Evolutionary conservation across 1,284 basidiomycete species (phyloP).

Genomic region (Marasmius tenuissimus): DNA sequence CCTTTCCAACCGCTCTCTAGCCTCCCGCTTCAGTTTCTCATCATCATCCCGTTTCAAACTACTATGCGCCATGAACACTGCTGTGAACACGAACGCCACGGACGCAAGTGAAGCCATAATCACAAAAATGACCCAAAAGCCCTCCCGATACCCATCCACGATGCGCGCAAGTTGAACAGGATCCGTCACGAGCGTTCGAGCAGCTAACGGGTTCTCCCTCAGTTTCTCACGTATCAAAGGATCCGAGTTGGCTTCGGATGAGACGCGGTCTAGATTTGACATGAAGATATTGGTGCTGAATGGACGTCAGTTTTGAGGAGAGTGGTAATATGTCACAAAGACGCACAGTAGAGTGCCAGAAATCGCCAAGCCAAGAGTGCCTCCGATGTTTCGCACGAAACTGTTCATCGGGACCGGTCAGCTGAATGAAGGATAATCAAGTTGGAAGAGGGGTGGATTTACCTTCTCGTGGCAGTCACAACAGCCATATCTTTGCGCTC

Average conservation of each 20-base stretch:
- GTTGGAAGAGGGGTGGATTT: not conserved
- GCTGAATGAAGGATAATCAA: not conserved
- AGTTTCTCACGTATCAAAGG: not conserved
- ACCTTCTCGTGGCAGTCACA: slow-evolving; percentile 22
- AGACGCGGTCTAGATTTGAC: not conserved
- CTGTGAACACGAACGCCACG: slow-evolving; percentile 17
- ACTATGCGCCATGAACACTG: slow-evolving; percentile 18
- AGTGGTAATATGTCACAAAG: not conserved
- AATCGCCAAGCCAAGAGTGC: slow-evolving; percentile 22
- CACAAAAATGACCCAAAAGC: slow-evolving; percentile 21
- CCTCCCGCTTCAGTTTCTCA: slow-evolving; percentile 16
- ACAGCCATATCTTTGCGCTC: slow-evolving; percentile 23
- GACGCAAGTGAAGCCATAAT: slow-evolving; percentile 20
- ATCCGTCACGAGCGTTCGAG: not conserved
- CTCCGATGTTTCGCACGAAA: slow-evolving; percentile 21
- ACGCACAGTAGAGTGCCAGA: slow-evolving; percentile 21
- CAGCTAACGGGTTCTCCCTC: not conserved
- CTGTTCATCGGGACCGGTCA: slow-evolving; percentile 1
- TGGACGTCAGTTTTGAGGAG: not conserved
- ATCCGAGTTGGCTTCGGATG: not conserved
- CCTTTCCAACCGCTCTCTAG: slow-evolving; percentile 6
- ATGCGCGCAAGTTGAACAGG: slow-evolving; percentile 2
- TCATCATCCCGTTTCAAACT: slow-evolving; percentile 21
- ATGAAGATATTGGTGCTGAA: not conserved
- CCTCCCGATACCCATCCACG: slow-evolving; percentile 17